These are phyloP conservation scores for Apiotrichum laibachii DNA, from an alignment of 1,284 basidiomycete genomes.

Conservation along the genomic window DNA sequence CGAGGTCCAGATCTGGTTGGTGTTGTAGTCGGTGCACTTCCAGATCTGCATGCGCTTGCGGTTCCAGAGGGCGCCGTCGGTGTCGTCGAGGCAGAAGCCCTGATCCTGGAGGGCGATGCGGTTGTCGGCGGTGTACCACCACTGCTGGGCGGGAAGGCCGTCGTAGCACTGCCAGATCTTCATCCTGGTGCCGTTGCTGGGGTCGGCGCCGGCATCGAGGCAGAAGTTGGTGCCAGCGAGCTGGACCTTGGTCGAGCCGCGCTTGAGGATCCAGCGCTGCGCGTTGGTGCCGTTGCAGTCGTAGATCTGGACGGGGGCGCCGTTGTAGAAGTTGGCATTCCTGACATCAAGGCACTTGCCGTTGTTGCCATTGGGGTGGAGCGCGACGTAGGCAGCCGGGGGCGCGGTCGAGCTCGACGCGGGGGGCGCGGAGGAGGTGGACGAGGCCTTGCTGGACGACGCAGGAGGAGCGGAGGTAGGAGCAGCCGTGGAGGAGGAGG, in stretches of 20 bases:
- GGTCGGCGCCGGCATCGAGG: slow-evolving; percentile 31
- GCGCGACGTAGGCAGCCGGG: slow-evolving; percentile 13
- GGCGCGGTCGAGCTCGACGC: background rate
- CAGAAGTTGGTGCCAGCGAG: slow-evolving; percentile 35
- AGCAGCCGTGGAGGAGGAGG: slow-evolving; percentile 2
- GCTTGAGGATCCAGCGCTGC: slow-evolving; percentile 3
- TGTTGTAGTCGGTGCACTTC: slow-evolving; percentile 19
- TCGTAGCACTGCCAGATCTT: slow-evolving; percentile 30
- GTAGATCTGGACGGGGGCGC: slow-evolving; percentile 21
- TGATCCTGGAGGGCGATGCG: slow-evolving; percentile 19
- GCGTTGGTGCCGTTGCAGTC: background rate
- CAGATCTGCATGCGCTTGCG: slow-evolving; percentile 26
- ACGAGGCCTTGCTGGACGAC: slow-evolving; percentile 1
- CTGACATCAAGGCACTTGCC: slow-evolving; percentile 35
- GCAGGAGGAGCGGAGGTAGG: background rate
- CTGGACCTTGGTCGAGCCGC: slow-evolving; percentile 18
- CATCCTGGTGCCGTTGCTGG: slow-evolving; percentile 23
- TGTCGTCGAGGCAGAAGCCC: slow-evolving; percentile 28
- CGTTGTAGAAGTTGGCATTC: slow-evolving; percentile 20
- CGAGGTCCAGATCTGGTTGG: slow-evolving; percentile 18
- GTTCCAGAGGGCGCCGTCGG: slow-evolving; percentile 20
- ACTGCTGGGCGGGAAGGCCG: slow-evolving; percentile 23
- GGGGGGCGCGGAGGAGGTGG: slow-evolving; percentile 14
- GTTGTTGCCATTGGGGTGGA: slow-evolving; percentile 33
- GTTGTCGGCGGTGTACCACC: slow-evolving; percentile 31